Evolutionary conservation across 495 filamentous ascomycete genomes (phyloP).

Genomic region (Aspergillus baeticus): DNA sequence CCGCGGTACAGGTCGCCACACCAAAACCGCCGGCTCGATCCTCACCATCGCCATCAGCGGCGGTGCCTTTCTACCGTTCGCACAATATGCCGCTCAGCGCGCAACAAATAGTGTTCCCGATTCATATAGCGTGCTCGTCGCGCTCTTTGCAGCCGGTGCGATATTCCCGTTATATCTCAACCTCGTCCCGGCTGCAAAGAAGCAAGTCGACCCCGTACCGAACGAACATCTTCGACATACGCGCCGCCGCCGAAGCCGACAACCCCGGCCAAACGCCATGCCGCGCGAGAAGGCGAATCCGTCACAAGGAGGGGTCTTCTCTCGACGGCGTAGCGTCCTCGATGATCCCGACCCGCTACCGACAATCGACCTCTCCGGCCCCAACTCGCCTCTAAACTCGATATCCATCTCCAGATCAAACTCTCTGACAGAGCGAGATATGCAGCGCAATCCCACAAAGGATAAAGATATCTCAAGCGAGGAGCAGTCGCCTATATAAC

Average conservation of each 20-base stretch:
- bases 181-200: conserved; percentile 52
- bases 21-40: conserved; percentile 55
- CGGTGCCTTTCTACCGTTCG: conserved; percentile 56
- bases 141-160: conserved; percentile 54
- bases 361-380: conserved; percentile 16
- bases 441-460: neutral
- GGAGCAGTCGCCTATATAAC: neutral
- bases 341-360: conserved; percentile 33
- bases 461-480: neutral
- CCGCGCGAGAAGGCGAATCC: conserved; percentile 37
- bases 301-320: conserved; percentile 35
- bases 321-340: conserved; percentile 38
- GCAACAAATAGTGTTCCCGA: conserved; percentile 37
- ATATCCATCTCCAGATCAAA: neutral
- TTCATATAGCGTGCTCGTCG: conserved; percentile 57
- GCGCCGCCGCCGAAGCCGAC: conserved; percentile 28
- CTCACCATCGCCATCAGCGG: conserved; percentile 57
- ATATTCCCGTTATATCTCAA: conserved; percentile 64
- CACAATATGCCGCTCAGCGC: conserved; percentile 47
- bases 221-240: conserved; percentile 43
- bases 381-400: neutral
- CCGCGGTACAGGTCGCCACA: conserved; percentile 59
- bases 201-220: conserved; percentile 58
- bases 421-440: neutral
- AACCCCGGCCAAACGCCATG: conserved; percentile 16